phyloP scores from a whole-genome alignment of 108 stramenopile species.

The Cyclotella atomus region DNA sequence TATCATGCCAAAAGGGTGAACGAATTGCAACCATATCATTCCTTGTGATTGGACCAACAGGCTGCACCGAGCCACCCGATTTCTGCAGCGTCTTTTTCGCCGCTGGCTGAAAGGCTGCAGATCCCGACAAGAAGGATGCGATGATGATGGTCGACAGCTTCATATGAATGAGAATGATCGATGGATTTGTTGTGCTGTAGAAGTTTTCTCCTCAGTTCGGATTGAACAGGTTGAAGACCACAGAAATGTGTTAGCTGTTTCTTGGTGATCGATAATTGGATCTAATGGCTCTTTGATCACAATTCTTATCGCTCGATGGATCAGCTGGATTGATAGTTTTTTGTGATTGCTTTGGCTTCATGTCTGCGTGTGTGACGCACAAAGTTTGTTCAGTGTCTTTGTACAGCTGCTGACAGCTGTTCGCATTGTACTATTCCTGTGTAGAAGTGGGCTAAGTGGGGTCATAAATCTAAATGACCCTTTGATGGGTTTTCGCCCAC shows the following conservation, averaged over 20 bases:
- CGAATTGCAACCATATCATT: conserved; percentile 47
- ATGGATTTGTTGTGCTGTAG: background rate
- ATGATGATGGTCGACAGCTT: background rate
- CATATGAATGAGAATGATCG: background rate
- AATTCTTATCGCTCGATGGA: too few species aligned
- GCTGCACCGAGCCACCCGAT: background rate
- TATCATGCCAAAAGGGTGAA: conserved; percentile 33
- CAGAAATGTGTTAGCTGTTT: background rate
- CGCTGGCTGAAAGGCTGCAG: conserved; percentile 32
- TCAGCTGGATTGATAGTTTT: too few species aligned
- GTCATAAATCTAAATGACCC: too few species aligned
- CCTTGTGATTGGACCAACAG: conserved; percentile 12
- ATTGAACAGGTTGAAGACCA: background rate
- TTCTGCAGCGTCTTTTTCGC: conserved; percentile 5
- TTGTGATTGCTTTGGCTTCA: background rate
- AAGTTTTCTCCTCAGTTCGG: background rate
- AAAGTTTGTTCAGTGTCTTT: too few species aligned
- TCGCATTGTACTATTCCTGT: too few species aligned
- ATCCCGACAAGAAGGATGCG: background rate
- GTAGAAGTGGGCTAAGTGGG: too few species aligned
- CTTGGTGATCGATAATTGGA: too few species aligned
- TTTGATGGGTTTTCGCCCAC: too few species aligned
- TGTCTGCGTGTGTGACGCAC: too few species aligned
- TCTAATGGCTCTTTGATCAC: too few species aligned
- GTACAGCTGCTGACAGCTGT: too few species aligned